Conservation (phyloP, 78 protist species). For the Guillardia theta region DNA sequence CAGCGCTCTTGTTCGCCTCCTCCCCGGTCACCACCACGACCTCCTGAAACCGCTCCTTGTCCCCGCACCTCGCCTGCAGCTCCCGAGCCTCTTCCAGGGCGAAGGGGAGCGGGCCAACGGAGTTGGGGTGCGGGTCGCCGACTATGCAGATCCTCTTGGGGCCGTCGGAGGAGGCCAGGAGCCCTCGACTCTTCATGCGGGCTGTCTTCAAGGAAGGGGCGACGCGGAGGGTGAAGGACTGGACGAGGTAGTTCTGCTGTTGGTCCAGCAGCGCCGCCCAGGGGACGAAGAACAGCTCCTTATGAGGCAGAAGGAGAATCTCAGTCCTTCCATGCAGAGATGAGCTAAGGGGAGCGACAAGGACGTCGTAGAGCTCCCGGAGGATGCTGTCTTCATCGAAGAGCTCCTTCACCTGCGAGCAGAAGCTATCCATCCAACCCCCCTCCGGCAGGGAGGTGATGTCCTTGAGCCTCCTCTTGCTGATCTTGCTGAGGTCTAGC, state of each 20-base stretch:
- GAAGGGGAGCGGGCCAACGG: background rate
- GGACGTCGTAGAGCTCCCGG: background rate
- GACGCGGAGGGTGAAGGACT: background rate
- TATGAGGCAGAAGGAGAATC: background rate
- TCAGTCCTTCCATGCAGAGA: background rate
- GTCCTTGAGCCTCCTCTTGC: too few relatives aligned
- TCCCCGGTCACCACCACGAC: background rate
- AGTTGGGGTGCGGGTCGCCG: background rate
- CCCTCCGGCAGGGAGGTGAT: too few relatives aligned
- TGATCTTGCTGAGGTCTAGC: too few relatives aligned
- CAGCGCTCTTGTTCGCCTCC: background rate
- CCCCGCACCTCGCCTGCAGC: background rate
- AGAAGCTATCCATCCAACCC: too few relatives aligned
- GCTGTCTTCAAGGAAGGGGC: background rate
- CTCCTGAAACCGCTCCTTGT: background rate
- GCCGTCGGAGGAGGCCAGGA: background rate
- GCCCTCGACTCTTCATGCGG: too few relatives aligned
- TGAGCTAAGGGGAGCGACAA: background rate
- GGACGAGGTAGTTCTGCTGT: background rate
- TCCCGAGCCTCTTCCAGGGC: background rate
- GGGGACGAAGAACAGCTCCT: background rate
- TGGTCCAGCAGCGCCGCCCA: conserved; percentile 4
- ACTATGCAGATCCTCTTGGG: background rate
- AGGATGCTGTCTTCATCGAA: too few relatives aligned
- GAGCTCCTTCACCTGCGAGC: too few relatives aligned